Evolutionary conservation across 2,329 filamentous ascomycete genomes (phyloP).

Genomic region (Arthrinium phaeospermum): DNA sequence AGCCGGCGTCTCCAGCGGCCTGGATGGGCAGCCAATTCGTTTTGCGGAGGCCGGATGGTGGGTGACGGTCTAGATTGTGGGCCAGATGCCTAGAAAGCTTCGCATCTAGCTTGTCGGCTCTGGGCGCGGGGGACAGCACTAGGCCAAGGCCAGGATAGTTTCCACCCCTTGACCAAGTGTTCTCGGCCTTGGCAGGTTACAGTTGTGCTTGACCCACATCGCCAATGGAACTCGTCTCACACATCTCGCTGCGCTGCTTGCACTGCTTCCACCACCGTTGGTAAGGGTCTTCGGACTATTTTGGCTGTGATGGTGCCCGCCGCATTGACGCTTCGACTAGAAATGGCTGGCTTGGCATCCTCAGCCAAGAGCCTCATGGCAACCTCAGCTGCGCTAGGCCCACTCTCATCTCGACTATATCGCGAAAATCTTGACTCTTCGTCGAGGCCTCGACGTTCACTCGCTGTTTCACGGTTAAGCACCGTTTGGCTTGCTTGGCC

Average conservation of each 20-base stretch:
- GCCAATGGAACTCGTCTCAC: conserved; percentile 36
- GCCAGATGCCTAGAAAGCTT: conserved; percentile 10
- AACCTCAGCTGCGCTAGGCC: conserved; percentile 27
- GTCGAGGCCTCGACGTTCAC: conserved; percentile 23
- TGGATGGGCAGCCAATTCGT: background rate
- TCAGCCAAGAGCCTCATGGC: conserved; percentile 36
- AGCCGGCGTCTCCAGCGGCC: background rate
- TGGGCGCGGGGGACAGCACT: conserved; percentile 6
- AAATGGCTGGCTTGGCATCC: conserved; percentile 32
- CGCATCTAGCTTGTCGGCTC: background rate
- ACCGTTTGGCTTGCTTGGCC: conserved; percentile 16
- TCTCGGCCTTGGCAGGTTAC: conserved; percentile 43
- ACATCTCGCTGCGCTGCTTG: conserved; percentile 32
- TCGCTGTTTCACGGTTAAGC: conserved; percentile 16
- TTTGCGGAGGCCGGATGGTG: background rate
- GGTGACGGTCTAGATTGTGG: background rate
- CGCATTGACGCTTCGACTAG: conserved; percentile 39
- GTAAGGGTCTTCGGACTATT: conserved; percentile 11
- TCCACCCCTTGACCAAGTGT: conserved; percentile 2
- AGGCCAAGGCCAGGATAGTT: background rate
- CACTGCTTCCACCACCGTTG: conserved; percentile 28
- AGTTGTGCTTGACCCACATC: conserved; percentile 25
- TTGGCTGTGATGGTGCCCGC: conserved; percentile 26
- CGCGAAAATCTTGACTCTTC: conserved; percentile 27
- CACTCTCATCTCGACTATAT: conserved; percentile 25